Evolutionary conservation across 2,329 filamentous ascomycete species (phyloP).

Genomic region (Zasmidium angulare): DNA sequence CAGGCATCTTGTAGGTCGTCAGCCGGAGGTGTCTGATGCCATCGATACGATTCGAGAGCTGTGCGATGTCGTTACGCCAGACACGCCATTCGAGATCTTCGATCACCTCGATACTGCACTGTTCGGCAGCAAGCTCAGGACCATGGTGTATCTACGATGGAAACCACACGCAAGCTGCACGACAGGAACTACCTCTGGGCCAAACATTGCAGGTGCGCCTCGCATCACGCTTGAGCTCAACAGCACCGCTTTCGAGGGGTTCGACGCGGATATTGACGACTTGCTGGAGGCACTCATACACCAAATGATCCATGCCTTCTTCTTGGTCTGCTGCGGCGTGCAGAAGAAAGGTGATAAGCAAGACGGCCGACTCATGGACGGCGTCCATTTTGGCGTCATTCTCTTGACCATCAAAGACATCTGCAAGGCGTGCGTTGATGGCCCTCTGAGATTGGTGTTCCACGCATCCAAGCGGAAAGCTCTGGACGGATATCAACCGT

Average conservation of each 20-base stretch:
- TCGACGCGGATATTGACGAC: slow-evolving; percentile 32
- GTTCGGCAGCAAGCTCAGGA: slow-evolving; percentile 40
- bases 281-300: slow-evolving; percentile 42
- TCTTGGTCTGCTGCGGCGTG: slow-evolving; percentile 43
- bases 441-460: slow-evolving; percentile 35
- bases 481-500: background rate
- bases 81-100: slow-evolving; percentile 38
- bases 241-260: slow-evolving; percentile 26
- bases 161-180: slow-evolving; percentile 25
- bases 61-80: slow-evolving; percentile 21
- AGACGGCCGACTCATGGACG: slow-evolving; percentile 40
- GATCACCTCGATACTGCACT: slow-evolving; percentile 37
- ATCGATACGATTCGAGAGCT: slow-evolving; percentile 28
- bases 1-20: slow-evolving; percentile 32
- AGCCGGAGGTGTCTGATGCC: slow-evolving; percentile 25
- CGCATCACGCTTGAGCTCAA: slow-evolving; percentile 40
- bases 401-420: slow-evolving; percentile 40
- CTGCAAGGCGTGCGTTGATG: slow-evolving; percentile 26
- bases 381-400: slow-evolving; percentile 42
- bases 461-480: slow-evolving; percentile 25
- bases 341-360: slow-evolving; percentile 31
- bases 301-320: slow-evolving; percentile 49
- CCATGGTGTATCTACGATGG: slow-evolving; percentile 39
- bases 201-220: slow-evolving; percentile 28
- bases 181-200: slow-evolving; percentile 39